Evolutionary conservation across 352 stramenopile genomes (phyloP).

Genomic region (Globisporangium barbulae): DNA sequence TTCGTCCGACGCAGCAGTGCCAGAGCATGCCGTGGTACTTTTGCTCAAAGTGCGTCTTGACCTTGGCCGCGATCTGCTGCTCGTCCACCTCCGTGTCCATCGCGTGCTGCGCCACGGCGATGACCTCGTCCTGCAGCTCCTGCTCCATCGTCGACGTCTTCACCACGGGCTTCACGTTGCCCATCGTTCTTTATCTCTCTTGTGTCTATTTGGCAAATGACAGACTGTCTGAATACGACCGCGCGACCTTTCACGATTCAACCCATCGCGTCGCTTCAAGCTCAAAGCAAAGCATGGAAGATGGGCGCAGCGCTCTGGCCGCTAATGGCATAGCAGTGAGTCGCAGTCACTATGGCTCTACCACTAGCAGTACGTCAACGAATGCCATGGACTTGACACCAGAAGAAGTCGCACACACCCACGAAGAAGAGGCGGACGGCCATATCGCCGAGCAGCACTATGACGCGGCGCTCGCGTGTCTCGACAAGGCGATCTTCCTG

Average conservation of each 20-base stretch:
- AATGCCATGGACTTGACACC: constrained; percentile 38
- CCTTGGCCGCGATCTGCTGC: constrained; percentile 88
- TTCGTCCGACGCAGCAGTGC: constrained; percentile 94
- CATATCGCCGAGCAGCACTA: constrained; percentile 31
- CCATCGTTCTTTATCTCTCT: constrained; percentile 15
- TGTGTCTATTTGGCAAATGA: background rate
- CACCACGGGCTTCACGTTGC: constrained; percentile 76
- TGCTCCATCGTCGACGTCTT: constrained; percentile 88
- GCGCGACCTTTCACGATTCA: constrained; percentile 12
- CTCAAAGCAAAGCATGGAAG: background rate
- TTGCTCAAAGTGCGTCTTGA: constrained; percentile 92
- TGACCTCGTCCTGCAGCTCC: constrained; percentile 83
- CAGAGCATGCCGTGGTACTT: constrained; percentile 90
- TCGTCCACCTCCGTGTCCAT: constrained; percentile 82
- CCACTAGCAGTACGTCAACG: background rate
- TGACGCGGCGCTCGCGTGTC: constrained; percentile 46
- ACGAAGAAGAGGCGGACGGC: constrained; percentile 46
- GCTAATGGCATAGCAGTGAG: background rate
- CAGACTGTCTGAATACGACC: background rate
- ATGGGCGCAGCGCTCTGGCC: background rate
- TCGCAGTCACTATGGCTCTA: no score
- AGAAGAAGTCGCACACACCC: constrained; percentile 38
- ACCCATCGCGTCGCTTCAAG: constrained; percentile 6
- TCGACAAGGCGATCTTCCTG: constrained; percentile 79
- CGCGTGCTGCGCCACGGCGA: constrained; percentile 69